Evolutionary conservation across 768 basidiomycete species (phyloP), one percentile per base, ranked within the genome.

Genomic region (Boletus sp.): DNA sequence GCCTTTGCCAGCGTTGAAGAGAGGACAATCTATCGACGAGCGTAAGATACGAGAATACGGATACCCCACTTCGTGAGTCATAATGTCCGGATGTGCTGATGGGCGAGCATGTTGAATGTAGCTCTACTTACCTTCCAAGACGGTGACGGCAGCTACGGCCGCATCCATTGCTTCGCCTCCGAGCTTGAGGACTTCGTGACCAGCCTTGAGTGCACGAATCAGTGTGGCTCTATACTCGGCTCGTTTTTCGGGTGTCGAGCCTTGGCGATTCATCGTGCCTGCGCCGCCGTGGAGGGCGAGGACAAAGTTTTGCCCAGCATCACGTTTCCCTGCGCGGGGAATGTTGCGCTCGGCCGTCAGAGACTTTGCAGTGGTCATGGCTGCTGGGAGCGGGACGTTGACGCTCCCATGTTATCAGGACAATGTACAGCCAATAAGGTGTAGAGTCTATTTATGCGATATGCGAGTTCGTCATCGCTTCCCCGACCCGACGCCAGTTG

Each of bases 81-180:
- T 21, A 10, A 6, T 7, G 21, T 23, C 19, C 7, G 35, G 33
- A n/a, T 14, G 17, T 34, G 2, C 32, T 14, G 23, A 10, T 27
- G 27, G 14, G 14, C 7, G 32, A 9, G 21, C 15, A 15, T 14
- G 1, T 47, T 17, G 32, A 3, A 47, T 21, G 8, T 13, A 10
- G 14, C 11, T 15, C 3, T 35, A 58, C 71, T 30, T 39, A 84
- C 88, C 85, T 79, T 93, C 90, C 79, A 93, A 73, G 15, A 75
- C 68, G 0, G 81, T 74, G 8, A 90, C 90, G 0, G 90, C 88
- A 10, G 88, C 85, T 4, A 87, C 84, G 5, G 78, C 83, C 17
- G 91, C 90, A 65, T 93, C 89, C 79, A 93, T 83, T 5, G 90
- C 90, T 64, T 90, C 88, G 0, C 90, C 90, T 15, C 87, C 88